A percentile compares a stretch with the other conserved stretches of the same genome.
These are phyloP conservation scores for Rossbeevera mucosa DNA, from an alignment of 768 basidiomycete species.

Conservation along the genomic window DNA sequence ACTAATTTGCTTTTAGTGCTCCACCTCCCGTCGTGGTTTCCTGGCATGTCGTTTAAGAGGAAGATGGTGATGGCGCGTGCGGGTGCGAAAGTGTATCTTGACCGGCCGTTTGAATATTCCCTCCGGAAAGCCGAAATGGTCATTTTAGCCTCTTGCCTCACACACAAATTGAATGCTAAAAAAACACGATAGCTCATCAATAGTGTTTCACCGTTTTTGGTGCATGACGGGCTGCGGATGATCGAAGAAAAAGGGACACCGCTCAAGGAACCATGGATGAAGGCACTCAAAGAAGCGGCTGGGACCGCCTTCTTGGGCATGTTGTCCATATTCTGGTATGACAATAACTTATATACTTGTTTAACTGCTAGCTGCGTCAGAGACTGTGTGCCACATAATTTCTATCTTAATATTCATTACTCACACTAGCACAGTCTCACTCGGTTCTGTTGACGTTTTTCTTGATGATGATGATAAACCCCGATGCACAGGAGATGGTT, in stretches of 20 bases:
- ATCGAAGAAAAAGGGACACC: background rate
- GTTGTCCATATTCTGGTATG: background rate
- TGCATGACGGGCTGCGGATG: background rate
- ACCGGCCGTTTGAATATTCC: background rate
- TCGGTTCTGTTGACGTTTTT: background rate
- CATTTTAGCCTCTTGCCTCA: background rate
- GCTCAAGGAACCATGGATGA: background rate
- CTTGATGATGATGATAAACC: background rate
- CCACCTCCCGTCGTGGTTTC: background rate
- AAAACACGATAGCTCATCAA: background rate
- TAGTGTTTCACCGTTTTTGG: background rate
- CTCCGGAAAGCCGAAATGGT: background rate
- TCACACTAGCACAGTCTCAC: background rate
- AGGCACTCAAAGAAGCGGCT: background rate
- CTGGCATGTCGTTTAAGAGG: background rate
- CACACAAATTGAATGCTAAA: background rate
- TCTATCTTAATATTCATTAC: background rate
- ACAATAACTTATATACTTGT: background rate
- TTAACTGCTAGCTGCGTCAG: background rate
- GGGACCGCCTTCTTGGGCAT: background rate
- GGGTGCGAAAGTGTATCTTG: background rate
- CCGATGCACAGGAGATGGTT: background rate
- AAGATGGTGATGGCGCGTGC: background rate
- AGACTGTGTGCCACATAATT: background rate
- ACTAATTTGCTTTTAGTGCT: background rate